Percentiles rank a stretch among this genome's conserved stretches.
phyloP scores from a whole-genome alignment of 2,329 filamentous ascomycete species.

The Fusarium virguliforme region DNA sequence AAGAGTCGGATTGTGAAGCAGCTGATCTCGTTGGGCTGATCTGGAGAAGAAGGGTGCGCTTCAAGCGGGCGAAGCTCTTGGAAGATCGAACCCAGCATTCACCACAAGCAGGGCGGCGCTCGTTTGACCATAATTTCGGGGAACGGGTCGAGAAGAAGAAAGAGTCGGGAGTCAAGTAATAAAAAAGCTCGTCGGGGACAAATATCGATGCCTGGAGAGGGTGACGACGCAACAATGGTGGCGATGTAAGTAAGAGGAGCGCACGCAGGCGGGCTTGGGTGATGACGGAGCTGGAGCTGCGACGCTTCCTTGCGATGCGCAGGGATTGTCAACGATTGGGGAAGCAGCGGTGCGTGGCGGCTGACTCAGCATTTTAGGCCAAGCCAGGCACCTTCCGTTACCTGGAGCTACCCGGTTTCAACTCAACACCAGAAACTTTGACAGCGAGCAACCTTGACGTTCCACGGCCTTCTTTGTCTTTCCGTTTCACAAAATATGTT shows the following conservation, averaged over 20 bases:
- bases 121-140: constrained; percentile 43
- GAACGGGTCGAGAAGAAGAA: neutral
- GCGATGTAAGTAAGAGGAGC: constrained; percentile 35
- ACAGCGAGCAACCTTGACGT: neutral
- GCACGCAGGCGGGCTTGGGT: constrained; percentile 45
- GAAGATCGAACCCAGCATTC: constrained; percentile 43
- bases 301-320: neutral
- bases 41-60: constrained; percentile 6
- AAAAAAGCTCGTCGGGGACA: neutral
- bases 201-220: constrained; percentile 27
- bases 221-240: constrained; percentile 40
- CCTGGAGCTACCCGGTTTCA: too few species aligned
- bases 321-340: constrained; percentile 13
- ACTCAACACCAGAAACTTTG: neutral
- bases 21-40: constrained; percentile 1
- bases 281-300: constrained; percentile 39
- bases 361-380: constrained; percentile 33
- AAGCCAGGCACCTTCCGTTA: neutral
- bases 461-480: neutral
- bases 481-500: neutral
- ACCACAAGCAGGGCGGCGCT: constrained; percentile 24
- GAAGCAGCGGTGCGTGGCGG: constrained; percentile 17
- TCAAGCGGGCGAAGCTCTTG: constrained; percentile 36
- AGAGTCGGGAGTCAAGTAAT: neutral
- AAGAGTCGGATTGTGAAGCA: constrained; percentile 2